These are phyloP conservation scores for Fusarium sp. DNA, from an alignment of 2,329 filamentous ascomycete genomes.

Conservation along the genomic window DNA sequence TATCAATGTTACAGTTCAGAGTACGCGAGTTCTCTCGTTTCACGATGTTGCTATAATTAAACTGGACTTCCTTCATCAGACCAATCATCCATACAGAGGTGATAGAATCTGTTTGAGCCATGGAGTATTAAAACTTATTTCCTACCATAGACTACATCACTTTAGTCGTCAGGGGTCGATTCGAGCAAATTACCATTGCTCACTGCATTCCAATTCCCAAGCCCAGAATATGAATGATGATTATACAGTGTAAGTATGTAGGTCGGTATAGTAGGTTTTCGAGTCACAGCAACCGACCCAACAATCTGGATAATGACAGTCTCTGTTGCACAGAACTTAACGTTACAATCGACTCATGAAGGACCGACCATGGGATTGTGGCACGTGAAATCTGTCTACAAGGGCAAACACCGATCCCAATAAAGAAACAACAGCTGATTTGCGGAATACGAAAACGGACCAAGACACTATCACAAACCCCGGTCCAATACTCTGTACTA, in stretches of 20 bases:
- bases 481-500: background rate
- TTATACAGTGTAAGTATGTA: background rate
- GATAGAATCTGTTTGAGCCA: background rate
- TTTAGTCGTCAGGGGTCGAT: background rate
- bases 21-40: constrained; percentile 3
- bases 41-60: constrained; percentile 7
- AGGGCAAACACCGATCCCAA: background rate
- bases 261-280: background rate
- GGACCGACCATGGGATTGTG: background rate
- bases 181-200: background rate
- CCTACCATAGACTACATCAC: background rate
- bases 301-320: background rate
- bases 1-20: constrained; percentile 1
- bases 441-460: background rate
- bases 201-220: background rate
- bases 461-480: constrained; percentile 4
- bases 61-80: background rate
- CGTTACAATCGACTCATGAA: constrained; percentile 11
- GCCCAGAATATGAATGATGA: background rate
- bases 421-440: background rate
- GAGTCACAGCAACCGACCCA: background rate
- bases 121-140: background rate
- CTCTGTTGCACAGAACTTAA: constrained; percentile 5
- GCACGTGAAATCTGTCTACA: background rate
- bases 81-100: background rate